Evolutionary conservation across 2,329 filamentous ascomycete species (phyloP).

Genomic region (Alternaria solani): DNA sequence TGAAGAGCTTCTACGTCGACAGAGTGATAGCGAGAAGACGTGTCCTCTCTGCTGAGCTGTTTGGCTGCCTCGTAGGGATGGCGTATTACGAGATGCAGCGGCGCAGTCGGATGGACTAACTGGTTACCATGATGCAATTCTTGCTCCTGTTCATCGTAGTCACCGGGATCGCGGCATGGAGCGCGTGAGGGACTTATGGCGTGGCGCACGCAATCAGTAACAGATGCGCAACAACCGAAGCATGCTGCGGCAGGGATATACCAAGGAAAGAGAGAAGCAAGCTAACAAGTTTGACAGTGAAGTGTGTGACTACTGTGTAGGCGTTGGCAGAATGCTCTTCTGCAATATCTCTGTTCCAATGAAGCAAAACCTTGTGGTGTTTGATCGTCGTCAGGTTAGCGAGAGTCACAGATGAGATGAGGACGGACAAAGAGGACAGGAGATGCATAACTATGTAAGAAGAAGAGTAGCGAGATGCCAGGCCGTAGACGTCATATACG

Average conservation of each 20-base stretch:
- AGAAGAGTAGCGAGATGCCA: not conserved
- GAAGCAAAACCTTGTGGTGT: not conserved
- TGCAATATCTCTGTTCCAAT: not conserved
- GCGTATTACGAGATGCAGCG: not conserved
- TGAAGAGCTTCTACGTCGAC: not conserved
- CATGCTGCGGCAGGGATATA: not conserved
- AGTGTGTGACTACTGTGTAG: not conserved
- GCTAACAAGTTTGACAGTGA: not conserved
- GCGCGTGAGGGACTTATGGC: not conserved
- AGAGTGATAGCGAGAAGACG: not conserved
- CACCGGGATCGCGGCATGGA: not conserved
- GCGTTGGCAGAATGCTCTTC: not conserved
- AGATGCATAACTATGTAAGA: not conserved
- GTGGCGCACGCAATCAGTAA: not conserved
- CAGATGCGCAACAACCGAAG: not conserved
- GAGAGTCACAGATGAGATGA: not conserved
- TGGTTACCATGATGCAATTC: not conserved
- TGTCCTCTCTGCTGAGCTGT: constrained; percentile 6
- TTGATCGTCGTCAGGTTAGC: not conserved
- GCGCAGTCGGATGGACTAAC: not conserved
- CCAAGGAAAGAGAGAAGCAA: not conserved
- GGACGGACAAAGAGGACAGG: not conserved
- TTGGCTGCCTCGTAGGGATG: not conserved
- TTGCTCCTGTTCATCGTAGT: not conserved
- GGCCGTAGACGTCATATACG: not conserved